These are phyloP conservation scores for Elaeis oleifera DNA, from an alignment of 202 grass and related monocot species.

Conservation along the genomic window DNA sequence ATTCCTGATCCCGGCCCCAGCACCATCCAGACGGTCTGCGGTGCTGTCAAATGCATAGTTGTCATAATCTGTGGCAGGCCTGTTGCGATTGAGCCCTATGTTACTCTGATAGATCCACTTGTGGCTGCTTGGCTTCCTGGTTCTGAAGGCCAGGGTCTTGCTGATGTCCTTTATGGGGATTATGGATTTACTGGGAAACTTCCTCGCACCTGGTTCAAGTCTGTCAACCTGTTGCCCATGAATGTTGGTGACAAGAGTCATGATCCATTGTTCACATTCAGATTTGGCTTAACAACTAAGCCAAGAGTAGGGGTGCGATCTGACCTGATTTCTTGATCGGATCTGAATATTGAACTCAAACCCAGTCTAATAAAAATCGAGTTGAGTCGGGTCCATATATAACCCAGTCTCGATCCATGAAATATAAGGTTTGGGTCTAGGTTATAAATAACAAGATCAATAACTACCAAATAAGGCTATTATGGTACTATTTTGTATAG, in stretches of 20 bases:
- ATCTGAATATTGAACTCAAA: too few species aligned
- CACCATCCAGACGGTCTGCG: conserved; percentile 56
- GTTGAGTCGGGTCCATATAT: too few species aligned
- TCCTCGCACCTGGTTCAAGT: conserved; percentile 88
- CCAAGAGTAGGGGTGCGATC: not conserved
- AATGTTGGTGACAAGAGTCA: conserved; percentile 70
- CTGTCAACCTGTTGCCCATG: conserved; percentile 85
- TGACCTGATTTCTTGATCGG: too few species aligned
- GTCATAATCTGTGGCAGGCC: conserved; percentile 77
- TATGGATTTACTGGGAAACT: conserved; percentile 79
- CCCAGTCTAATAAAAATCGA: too few species aligned
- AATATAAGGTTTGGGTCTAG: too few species aligned
- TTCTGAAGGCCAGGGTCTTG: conserved; percentile 63
- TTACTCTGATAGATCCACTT: conserved; percentile 42
- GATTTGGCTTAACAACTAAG: conserved; percentile 62
- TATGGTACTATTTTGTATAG: too few species aligned
- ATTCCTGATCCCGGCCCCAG: conserved; percentile 70
- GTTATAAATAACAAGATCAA: too few species aligned
- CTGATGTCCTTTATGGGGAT: conserved; percentile 81
- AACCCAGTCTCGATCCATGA: too few species aligned
- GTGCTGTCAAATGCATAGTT: conserved; percentile 43
- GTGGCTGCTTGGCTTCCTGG: conserved; percentile 87
- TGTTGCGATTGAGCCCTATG: conserved; percentile 68
- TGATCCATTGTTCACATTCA: conserved; percentile 69
- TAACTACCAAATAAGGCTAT: too few species aligned